Percentiles rank a stretch among this genome's conserved stretches.
Conservation (phyloP, 1,284 basidiomycete genomes). For the Fomitopsis betulina region DNA sequence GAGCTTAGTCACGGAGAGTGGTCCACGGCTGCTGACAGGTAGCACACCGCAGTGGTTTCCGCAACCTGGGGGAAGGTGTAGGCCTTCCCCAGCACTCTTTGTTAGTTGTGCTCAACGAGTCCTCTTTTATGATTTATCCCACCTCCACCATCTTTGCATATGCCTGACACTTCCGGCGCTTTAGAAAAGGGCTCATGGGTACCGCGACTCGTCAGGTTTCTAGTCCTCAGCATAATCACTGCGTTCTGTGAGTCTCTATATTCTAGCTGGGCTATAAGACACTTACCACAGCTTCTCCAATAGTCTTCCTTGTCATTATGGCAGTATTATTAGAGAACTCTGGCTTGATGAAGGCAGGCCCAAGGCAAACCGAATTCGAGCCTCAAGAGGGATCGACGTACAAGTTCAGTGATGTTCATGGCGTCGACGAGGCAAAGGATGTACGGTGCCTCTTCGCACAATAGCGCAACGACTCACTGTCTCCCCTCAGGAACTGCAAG, state of each 20-base stretch:
- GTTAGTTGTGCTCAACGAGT: neutral
- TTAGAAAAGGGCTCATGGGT: conserved; percentile 46
- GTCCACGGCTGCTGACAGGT: too few relatives aligned
- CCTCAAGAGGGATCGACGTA: conserved; percentile 74
- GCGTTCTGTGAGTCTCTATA: conserved; percentile 21
- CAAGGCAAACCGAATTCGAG: conserved; percentile 72
- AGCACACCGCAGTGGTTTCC: too few relatives aligned
- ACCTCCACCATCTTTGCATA: too few relatives aligned
- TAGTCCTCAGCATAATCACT: conserved; percentile 32
- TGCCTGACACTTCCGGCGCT: neutral
- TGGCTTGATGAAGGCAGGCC: conserved; percentile 85
- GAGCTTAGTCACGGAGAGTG: too few relatives aligned
- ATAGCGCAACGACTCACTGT: neutral
- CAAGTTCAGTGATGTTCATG: conserved; percentile 91
- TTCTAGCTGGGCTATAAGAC: neutral
- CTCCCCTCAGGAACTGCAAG: conserved; percentile 74
- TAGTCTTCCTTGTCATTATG: conserved; percentile 78
- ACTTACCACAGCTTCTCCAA: conserved; percentile 36
- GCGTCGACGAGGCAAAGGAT: conserved; percentile 91
- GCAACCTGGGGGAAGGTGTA: too few relatives aligned
- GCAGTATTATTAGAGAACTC: conserved; percentile 90
- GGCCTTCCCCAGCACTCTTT: too few relatives aligned
- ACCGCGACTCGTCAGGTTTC: conserved; percentile 57
- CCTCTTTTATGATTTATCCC: neutral
- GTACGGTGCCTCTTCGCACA: conserved; percentile 30